A percentile compares a stretch with the other conserved stretches of the same genome.
Evolutionary conservation across 306 rosid species (phyloP).

Genomic region (Prunus mume): DNA sequence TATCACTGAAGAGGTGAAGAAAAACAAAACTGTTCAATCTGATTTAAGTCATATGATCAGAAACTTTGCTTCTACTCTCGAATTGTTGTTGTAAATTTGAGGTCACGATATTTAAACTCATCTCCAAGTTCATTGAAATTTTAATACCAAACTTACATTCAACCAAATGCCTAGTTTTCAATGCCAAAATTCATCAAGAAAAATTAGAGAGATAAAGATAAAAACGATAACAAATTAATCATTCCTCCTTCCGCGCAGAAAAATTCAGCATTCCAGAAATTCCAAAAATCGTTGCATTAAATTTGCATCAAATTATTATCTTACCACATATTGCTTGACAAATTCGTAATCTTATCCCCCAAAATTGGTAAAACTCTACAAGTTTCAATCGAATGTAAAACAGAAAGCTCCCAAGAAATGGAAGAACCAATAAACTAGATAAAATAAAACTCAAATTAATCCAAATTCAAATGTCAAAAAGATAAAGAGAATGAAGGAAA

Average conservation of each 20-base stretch:
- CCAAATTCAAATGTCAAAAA: background rate
- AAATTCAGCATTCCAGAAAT: background rate
- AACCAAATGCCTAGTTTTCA: background rate
- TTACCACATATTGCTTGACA: background rate
- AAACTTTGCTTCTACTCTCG: background rate
- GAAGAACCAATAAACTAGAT: background rate
- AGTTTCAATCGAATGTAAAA: background rate
- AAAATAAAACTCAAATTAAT: background rate
- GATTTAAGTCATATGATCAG: background rate
- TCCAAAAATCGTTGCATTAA: background rate
- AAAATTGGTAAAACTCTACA: background rate
- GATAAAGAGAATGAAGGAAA: background rate
- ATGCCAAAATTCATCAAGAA: no score
- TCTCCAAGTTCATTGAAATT: background rate
- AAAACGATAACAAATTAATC: background rate
- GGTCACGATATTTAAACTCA: no score
- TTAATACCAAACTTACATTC: background rate
- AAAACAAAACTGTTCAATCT: no score
- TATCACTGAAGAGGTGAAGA: no score
- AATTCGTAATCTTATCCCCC: background rate
- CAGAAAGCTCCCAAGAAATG: slow-evolving; percentile 1
- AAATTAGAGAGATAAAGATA: background rate
- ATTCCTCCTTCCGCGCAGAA: background rate
- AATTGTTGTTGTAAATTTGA: background rate
- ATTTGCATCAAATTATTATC: background rate